phyloP scores from a whole-genome alignment of 345 rosid genomes.

The Anastatica hierochuntica region DNA sequence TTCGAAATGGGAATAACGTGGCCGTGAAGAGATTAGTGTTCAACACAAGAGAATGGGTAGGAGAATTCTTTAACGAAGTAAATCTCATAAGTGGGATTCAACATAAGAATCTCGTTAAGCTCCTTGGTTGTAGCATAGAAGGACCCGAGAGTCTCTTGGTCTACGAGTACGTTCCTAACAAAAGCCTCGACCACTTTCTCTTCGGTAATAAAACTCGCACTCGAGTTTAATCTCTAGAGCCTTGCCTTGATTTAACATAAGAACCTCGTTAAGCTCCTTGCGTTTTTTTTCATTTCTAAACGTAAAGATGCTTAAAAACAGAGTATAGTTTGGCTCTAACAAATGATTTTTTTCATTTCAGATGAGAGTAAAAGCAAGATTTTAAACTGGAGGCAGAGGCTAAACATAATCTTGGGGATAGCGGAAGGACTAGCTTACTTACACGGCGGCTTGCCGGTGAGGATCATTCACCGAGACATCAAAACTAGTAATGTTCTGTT shows the following conservation, averaged over 20 bases:
- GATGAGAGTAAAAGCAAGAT: conserved; percentile 30
- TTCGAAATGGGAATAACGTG: conserved; percentile 47
- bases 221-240: no score
- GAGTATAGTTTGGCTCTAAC: no score
- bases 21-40: conserved; percentile 45
- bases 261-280: no score
- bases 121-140: conserved; percentile 55
- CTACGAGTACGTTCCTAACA: conserved; percentile 44
- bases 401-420: conserved; percentile 34
- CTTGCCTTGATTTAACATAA: no score
- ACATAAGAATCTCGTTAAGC: conserved; percentile 47
- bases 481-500: conserved; percentile 42
- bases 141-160: conserved; percentile 40
- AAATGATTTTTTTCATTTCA: no score
- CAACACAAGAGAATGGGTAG: conserved; percentile 20
- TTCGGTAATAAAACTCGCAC: conserved; percentile 53
- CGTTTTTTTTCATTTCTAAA: no score
- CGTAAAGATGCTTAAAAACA: no score
- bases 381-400: conserved; percentile 35
- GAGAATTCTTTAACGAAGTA: conserved; percentile 43
- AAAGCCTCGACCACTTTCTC: conserved; percentile 41
- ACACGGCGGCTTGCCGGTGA: conserved; percentile 20
- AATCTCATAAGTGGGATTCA: conserved; percentile 41
- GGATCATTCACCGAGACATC: conserved; percentile 47
- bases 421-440: conserved; percentile 45